Conservation (phyloP, 768 basidiomycete genomes). For the Kwoniella pini region DNA sequence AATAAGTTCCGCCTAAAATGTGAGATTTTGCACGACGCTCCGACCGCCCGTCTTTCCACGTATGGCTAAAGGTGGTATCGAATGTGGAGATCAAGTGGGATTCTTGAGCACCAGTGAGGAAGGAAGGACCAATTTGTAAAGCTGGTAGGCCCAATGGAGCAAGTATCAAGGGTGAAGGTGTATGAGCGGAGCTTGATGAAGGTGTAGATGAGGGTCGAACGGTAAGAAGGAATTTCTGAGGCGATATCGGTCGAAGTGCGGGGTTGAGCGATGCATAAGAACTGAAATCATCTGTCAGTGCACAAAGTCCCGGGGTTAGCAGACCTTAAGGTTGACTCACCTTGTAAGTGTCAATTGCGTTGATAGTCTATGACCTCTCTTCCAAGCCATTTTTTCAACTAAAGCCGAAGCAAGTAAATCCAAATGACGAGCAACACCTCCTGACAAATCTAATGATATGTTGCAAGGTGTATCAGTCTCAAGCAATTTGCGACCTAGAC, state of each 20-base stretch:
- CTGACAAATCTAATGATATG: conserved; percentile 2
- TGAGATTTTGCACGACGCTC: neutral
- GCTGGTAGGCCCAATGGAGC: conserved; percentile 16
- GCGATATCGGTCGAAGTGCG: conserved; percentile 2
- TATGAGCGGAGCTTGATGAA: neutral
- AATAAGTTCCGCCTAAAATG: neutral
- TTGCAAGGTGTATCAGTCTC: conserved; percentile 2
- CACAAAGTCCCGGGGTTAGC: no score
- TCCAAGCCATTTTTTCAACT: conserved; percentile 32
- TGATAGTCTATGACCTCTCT: conserved; percentile 14
- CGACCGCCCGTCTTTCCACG: conserved; percentile 13
- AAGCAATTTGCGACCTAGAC: conserved; percentile 2
- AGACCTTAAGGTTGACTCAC: conserved; percentile 3
- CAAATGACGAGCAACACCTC: conserved; percentile 4
- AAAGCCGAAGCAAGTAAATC: conserved; percentile 18
- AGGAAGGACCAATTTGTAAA: neutral
- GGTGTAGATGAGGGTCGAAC: neutral
- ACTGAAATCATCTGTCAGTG: conserved; percentile 1
- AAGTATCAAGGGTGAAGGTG: conserved; percentile 4
- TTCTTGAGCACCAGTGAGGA: conserved; percentile 3
- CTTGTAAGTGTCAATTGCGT: neutral
- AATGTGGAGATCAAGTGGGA: conserved; percentile 4
- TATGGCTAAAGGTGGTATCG: conserved; percentile 6
- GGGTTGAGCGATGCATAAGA: neutral
- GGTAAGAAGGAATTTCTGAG: conserved; percentile 7